Conservation (phyloP, 2,329 filamentous ascomycete species). For the Ramularia collo-cygni region DNA sequence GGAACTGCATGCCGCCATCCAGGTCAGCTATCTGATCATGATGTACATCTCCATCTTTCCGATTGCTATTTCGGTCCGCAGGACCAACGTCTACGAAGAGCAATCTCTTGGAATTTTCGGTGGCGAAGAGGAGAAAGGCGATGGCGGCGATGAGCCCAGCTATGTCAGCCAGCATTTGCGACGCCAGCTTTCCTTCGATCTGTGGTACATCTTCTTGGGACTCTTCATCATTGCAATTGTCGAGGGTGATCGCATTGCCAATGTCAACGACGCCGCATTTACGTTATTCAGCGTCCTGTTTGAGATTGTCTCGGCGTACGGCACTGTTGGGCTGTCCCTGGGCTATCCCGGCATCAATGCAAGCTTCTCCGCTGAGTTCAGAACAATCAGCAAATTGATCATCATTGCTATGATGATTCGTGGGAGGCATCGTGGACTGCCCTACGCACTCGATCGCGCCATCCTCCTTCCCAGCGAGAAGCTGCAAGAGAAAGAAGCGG, state of each 20-base stretch:
- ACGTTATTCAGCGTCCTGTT: conserved; percentile 58
- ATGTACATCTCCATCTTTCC: conserved; percentile 99
- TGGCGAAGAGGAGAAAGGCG: conserved; percentile 41
- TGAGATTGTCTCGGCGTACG: conserved; percentile 84
- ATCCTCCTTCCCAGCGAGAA: conserved; percentile 61
- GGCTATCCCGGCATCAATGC: conserved; percentile 71
- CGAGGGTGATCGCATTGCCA: conserved; percentile 66
- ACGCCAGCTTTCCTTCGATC: conserved; percentile 87
- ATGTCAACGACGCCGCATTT: conserved; percentile 48
- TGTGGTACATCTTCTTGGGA: conserved; percentile 95
- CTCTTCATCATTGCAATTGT: conserved; percentile 88
- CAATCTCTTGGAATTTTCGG: conserved; percentile 70
- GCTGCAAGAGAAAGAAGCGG: conserved; percentile 54
- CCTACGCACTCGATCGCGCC: conserved; percentile 62
- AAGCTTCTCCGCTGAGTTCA: conserved; percentile 78
- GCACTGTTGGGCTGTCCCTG: conserved; percentile 85
- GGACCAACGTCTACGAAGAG: conserved; percentile 96
- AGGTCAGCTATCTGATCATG: conserved; percentile 94
- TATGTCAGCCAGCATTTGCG: conserved; percentile 91
- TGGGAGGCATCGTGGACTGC: conserved; percentile 58
- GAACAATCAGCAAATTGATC: conserved; percentile 58
- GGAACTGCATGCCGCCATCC: conserved; percentile 77
- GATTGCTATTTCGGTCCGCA: conserved; percentile 88
- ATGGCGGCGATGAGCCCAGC: conserved; percentile 57
- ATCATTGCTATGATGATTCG: conserved; percentile 62